Percentiles rank a stretch among this genome's conserved stretches.
Evolutionary conservation across 202 grass and related monocot species (phyloP).

Genomic region (Musa balbisiana): DNA sequence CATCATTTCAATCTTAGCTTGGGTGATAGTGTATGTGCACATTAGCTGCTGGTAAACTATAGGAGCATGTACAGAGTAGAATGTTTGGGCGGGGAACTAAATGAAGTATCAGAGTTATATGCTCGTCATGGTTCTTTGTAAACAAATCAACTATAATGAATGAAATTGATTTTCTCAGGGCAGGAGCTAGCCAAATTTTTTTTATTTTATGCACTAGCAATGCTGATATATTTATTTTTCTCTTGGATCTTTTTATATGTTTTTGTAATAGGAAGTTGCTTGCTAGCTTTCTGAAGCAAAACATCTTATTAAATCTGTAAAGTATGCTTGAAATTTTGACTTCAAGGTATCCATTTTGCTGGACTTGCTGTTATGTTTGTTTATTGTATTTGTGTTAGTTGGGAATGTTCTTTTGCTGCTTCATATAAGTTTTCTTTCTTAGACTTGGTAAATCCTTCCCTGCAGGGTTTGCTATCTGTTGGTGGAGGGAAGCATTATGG

Average conservation of each 20-base stretch:
- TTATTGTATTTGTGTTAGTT: neutral
- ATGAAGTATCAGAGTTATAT: neutral
- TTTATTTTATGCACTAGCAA: no score
- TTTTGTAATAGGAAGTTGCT: neutral
- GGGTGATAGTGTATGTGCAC: neutral
- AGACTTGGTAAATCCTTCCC: conserved; percentile 5
- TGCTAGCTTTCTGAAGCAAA: neutral
- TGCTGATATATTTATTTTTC: no score
- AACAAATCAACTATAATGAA: neutral
- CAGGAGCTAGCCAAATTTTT: no score
- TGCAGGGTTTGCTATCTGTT: conserved; percentile 39
- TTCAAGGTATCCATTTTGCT: neutral
- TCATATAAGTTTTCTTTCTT: conserved; percentile 4
- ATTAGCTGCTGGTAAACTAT: neutral
- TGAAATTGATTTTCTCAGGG: neutral
- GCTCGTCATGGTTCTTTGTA: neutral
- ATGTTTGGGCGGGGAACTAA: neutral
- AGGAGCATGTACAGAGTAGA: neutral
- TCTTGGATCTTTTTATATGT: no score
- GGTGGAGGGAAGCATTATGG: conserved; percentile 70
- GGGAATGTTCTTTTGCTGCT: neutral
- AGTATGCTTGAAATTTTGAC: neutral
- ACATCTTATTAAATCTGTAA: no score
- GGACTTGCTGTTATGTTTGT: neutral
- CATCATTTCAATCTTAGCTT: neutral